A percentile compares a stretch with the other conserved stretches of the same genome.
phyloP scores from a whole-genome alignment of 331 rosid genomes.

The Telfairia occidentalis region DNA sequence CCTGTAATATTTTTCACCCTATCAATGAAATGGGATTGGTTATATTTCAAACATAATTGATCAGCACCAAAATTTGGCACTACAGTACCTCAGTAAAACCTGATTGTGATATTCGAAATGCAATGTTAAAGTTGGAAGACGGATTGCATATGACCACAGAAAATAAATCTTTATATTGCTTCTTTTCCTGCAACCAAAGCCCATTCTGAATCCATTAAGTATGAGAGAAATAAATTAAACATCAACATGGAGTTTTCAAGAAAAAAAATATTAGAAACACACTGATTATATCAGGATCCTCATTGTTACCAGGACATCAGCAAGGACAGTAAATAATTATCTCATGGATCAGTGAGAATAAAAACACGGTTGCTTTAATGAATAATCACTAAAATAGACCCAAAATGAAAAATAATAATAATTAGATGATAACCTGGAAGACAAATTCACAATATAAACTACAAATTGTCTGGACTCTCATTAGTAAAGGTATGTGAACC shows the following conservation, averaged over 20 bases:
- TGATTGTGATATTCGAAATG: constrained; percentile 49
- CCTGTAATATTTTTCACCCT: background rate
- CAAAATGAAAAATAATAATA: background rate
- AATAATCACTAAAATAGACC: background rate
- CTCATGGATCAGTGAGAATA: background rate
- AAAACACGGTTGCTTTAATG: background rate
- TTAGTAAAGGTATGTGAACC: background rate
- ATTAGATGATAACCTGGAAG: background rate
- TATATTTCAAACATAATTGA: background rate
- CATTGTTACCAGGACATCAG: background rate
- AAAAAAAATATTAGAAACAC: background rate
- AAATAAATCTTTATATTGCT: constrained; percentile 50
- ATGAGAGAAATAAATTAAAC: background rate
- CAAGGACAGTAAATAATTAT: background rate
- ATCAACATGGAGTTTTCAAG: background rate
- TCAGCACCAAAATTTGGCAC: background rate
- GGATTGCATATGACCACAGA: constrained; percentile 58
- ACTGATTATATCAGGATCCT: background rate
- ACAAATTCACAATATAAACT: background rate
- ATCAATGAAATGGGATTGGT: background rate
- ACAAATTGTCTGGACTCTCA: background rate
- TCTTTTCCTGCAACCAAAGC: constrained; percentile 47
- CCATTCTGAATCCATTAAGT: background rate
- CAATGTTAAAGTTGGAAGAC: constrained; percentile 51
- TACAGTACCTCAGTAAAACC: constrained; percentile 63